A percentile compares a stretch with the other conserved stretches of the same genome.
phyloP scores from a whole-genome alignment of 495 filamentous ascomycete species.

The Usnea hakonensis region DNA sequence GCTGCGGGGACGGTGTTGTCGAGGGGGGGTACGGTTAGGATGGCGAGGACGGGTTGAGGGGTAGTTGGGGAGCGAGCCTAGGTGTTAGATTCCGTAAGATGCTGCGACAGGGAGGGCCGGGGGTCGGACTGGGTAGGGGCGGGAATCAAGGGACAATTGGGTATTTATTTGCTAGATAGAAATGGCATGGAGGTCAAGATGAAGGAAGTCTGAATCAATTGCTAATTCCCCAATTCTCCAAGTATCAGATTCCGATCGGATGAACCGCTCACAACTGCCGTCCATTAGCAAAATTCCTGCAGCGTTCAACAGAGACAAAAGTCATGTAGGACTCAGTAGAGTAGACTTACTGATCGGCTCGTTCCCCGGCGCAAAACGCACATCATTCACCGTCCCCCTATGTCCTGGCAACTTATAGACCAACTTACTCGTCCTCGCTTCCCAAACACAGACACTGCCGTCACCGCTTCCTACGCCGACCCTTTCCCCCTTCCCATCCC shows the following conservation, averaged over 20 bases:
- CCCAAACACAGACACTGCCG: constrained; percentile 86
- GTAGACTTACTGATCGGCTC: constrained; percentile 79
- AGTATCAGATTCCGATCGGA: constrained; percentile 48
- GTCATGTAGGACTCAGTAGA: background rate
- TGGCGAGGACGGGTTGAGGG: background rate
- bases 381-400: constrained; percentile 91
- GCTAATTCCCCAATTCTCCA: constrained; percentile 17
- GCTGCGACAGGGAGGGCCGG: too few relatives aligned
- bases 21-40: background rate
- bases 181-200: background rate
- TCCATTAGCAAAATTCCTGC: constrained; percentile 24
- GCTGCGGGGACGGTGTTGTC: constrained; percentile 6
- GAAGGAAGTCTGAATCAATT: background rate
- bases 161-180: background rate
- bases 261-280: constrained; percentile 74
- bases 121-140: background rate
- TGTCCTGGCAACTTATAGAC: constrained; percentile 93
- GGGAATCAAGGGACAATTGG: background rate
- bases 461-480: constrained; percentile 88
- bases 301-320: too few relatives aligned
- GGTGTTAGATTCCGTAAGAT: background rate
- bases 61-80: background rate
- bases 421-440: constrained; percentile 69
- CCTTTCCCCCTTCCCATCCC: constrained; percentile 78
- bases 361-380: constrained; percentile 72